Evolutionary conservation across 1,284 basidiomycete species (phyloP), one percentile per base, ranked within the genome.

Genomic region (Ganoderma meredithae): DNA sequence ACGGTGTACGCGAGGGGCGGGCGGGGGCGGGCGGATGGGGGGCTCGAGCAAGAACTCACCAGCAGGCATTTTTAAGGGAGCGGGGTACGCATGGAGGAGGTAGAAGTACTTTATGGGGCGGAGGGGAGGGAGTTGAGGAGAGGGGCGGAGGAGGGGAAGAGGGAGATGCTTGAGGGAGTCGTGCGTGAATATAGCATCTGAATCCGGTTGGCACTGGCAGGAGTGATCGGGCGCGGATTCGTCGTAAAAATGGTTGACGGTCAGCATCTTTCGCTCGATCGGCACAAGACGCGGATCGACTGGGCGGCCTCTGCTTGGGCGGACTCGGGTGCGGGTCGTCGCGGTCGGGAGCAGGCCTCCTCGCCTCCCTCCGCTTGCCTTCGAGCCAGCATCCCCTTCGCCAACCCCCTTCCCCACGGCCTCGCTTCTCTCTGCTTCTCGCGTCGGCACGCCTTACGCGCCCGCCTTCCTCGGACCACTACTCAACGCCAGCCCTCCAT

Each of bases 121-220:
- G 55, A 40, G 61, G 52, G n/a, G 52, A 62, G 55, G 17, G 36
- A 31, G 27, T 55, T 49, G 47, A 1, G 47, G 47, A 4, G 53
- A 52, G 62, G 59, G 60, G 27, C 44, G 55, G 64, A 53, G 52
- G 47, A 59, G 56, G 44, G 69, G 47, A 55, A 60, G 53, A 62
- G 68, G 40, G 62, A 61, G 59, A 40, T 31, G 60, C 36, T 33
- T 53, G 71, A 64, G 68, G 56, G 68, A 59, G 66, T 72, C 67
- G 49, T 69, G 71, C 62, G 60, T 67, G 71, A 70, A 72, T 70
- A 70, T 70, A 70, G 69, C 63, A 58, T 67, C 67, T 70, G 71
- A 69, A 72, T 70, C 71, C 69, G 71, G 67, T 53, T 72, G 67
- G 67, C 71, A 39, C 63, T 72, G 67, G 71, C 71, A 72, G 69